Percentiles rank a stretch among this genome's conserved stretches.
Evolutionary conservation across 1,284 basidiomycete species (phyloP).

Genomic region (Papiliotrema flavescens): DNA sequence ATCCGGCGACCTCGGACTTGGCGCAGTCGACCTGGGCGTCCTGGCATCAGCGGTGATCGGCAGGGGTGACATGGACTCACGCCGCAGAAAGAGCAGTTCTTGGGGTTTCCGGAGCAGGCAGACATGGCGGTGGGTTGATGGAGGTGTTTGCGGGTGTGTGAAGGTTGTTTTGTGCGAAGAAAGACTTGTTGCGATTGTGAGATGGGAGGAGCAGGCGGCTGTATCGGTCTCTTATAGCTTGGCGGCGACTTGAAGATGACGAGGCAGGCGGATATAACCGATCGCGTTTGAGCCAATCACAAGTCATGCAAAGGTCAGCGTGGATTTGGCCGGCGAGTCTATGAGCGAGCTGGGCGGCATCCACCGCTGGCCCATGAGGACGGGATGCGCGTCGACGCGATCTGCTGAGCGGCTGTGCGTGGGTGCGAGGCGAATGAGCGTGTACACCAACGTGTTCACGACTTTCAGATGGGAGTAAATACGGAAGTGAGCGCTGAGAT

Average conservation of each 20-base stretch:
- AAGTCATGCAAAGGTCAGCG: neutral
- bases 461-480: no score
- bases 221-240: neutral
- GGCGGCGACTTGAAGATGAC: neutral
- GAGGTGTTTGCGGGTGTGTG: neutral
- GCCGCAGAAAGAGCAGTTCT: constrained; percentile 44
- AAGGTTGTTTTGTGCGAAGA: neutral
- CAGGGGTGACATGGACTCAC: constrained; percentile 18
- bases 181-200: neutral
- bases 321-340: no score
- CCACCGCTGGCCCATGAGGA: no score
- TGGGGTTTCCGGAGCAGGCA: constrained; percentile 41
- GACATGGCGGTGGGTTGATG: constrained; percentile 14
- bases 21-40: constrained; percentile 31
- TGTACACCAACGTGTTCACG: no score
- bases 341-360: no score
- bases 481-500: no score
- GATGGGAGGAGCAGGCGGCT: neutral
- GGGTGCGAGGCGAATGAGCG: no score
- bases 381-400: no score
- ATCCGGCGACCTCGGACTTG: constrained; percentile 38
- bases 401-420: no score
- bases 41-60: constrained; percentile 11
- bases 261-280: neutral
- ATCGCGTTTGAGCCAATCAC: neutral